A percentile compares a stretch with the other conserved stretches of the same genome.
These are phyloP conservation scores for Penicillium hesseltinei DNA, from an alignment of 2,329 filamentous ascomycete genomes.

Conservation along the genomic window DNA sequence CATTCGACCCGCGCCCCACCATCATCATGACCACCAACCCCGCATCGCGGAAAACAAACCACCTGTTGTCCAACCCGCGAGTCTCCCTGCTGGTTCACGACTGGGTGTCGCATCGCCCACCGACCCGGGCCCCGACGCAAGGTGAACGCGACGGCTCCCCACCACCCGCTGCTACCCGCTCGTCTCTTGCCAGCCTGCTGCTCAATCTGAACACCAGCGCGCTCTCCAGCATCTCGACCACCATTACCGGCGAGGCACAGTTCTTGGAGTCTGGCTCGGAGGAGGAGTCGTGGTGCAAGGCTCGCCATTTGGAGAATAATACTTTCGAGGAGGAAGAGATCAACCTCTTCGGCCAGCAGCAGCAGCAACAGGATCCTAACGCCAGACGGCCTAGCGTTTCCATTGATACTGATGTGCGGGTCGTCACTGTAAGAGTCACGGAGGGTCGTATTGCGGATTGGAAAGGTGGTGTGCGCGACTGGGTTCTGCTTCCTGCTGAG, in stretches of 20 bases:
- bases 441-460: slow-evolving; percentile 89
- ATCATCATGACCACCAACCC: slow-evolving; percentile 92
- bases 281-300: slow-evolving; percentile 80
- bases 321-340: slow-evolving; percentile 67
- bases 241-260: slow-evolving; percentile 83
- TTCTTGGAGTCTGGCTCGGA: slow-evolving; percentile 71
- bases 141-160: slow-evolving; percentile 61
- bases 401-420: slow-evolving; percentile 74
- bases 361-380: slow-evolving; percentile 29
- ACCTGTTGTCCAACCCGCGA: slow-evolving; percentile 78
- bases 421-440: slow-evolving; percentile 79
- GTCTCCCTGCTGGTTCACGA: slow-evolving; percentile 96
- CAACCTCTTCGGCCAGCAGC: slow-evolving; percentile 42
- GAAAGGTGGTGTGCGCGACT: slow-evolving; percentile 92
- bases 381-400: slow-evolving; percentile 55
- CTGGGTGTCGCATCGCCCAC: slow-evolving; percentile 91
- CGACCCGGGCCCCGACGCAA: slow-evolving; percentile 61
- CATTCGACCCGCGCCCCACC: slow-evolving; percentile 67
- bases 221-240: slow-evolving; percentile 83
- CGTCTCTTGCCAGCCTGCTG: slow-evolving; percentile 76
- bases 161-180: slow-evolving; percentile 61
- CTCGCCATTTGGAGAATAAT: slow-evolving; percentile 86
- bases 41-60: slow-evolving; percentile 68
- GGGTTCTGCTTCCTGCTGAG: slow-evolving; percentile 46
- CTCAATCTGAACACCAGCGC: slow-evolving; percentile 89